Percentiles rank a stretch among this genome's conserved stretches.
Evolutionary conservation across 176 grass and related monocot species (phyloP).

Genomic region (Aegilops bicornis): DNA sequence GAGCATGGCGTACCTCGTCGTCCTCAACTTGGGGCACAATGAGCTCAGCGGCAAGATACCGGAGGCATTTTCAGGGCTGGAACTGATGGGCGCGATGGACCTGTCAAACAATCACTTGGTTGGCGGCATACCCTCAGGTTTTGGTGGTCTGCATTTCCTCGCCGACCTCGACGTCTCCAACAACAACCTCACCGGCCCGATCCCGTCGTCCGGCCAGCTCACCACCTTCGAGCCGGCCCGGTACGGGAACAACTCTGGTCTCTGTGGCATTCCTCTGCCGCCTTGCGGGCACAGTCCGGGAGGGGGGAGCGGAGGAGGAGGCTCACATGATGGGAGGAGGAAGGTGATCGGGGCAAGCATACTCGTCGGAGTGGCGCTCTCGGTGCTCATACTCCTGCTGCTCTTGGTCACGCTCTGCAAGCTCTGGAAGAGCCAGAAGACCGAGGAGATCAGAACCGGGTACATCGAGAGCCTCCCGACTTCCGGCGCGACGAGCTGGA

Average conservation of each 20-base stretch:
- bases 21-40: slow-evolving; percentile 90
- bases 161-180: slow-evolving; percentile 86
- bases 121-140: slow-evolving; percentile 57
- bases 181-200: slow-evolving; percentile 76
- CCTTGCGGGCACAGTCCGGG: slow-evolving; percentile 39
- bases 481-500: slow-evolving; percentile 70
- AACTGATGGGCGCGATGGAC: slow-evolving; percentile 59
- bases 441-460: slow-evolving; percentile 41
- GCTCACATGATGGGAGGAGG: slow-evolving; percentile 30
- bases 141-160: slow-evolving; percentile 51
- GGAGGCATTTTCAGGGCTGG: slow-evolving; percentile 49
- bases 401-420: slow-evolving; percentile 68
- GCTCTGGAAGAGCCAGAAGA: slow-evolving; percentile 64
- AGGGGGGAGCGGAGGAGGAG: not conserved
- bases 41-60: slow-evolving; percentile 62
- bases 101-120: slow-evolving; percentile 81
- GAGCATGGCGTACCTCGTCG: slow-evolving; percentile 70
- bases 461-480: slow-evolving; percentile 81
- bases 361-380: slow-evolving; percentile 62
- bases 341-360: slow-evolving; percentile 57
- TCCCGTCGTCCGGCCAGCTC: slow-evolving; percentile 78
- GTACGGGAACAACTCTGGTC: slow-evolving; percentile 74
- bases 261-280: slow-evolving; percentile 84
- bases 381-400: slow-evolving; percentile 53
- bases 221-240: slow-evolving; percentile 62